Conservation (phyloP, 176 grass and related monocot species). For the Neostapfia colusana region DNA sequence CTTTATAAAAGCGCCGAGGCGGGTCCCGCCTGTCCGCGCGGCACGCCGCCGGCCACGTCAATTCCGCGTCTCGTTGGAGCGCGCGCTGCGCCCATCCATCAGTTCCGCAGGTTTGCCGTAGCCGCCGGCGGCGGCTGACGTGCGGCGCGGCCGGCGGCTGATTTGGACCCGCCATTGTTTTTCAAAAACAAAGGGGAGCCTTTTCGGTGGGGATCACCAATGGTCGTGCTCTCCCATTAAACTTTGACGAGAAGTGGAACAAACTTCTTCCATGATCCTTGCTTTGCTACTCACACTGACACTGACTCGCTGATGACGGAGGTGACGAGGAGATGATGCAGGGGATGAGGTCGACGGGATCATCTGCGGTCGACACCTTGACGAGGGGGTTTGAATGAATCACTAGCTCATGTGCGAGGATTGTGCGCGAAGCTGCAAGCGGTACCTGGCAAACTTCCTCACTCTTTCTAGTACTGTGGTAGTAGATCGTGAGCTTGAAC, state of each 20-base stretch:
- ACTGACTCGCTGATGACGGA: constrained; percentile 14
- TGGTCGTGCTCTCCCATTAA: neutral
- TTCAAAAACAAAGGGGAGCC: no score
- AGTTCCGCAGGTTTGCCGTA: neutral
- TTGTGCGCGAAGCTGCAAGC: neutral
- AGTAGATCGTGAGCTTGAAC: neutral
- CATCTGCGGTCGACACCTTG: neutral
- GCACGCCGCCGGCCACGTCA: neutral
- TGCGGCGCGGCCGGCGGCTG: neutral
- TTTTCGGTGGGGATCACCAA: neutral
- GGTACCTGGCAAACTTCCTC: neutral
- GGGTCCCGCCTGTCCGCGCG: constrained; percentile 29
- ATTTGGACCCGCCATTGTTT: neutral
- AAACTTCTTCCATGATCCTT: neutral
- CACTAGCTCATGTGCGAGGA: neutral
- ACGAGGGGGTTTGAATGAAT: neutral
- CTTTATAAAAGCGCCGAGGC: constrained; percentile 39
- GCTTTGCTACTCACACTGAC: neutral
- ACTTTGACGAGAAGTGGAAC: neutral
- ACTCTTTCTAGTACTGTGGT: neutral
- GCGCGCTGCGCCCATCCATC: constrained; percentile 7
- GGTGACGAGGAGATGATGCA: neutral
- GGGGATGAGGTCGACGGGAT: neutral
- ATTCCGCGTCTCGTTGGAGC: constrained; percentile 26
- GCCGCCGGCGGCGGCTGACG: neutral